Conservation (phyloP, 2,329 filamentous ascomycete species). For the Diaporthe ilicicola region DNA sequence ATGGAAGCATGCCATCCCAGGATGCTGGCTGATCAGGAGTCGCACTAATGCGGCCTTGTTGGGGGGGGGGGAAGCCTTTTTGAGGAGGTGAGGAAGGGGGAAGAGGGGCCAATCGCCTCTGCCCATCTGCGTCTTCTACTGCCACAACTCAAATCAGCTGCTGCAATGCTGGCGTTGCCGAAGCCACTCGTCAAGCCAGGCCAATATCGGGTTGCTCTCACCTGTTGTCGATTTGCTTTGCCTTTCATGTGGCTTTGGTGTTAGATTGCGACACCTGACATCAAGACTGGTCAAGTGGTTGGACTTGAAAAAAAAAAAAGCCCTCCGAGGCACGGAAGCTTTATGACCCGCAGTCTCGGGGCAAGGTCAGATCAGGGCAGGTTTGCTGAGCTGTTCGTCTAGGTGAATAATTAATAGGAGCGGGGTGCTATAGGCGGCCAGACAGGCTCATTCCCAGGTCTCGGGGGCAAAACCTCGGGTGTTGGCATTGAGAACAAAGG, state of each 20-base stretch:
- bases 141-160: background rate
- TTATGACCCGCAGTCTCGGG: background rate
- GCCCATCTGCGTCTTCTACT: background rate
- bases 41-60: slow-evolving; percentile 12
- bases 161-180: background rate
- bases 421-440: background rate
- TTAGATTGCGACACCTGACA: background rate
- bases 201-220: no score
- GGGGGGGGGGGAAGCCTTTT: background rate
- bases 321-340: background rate
- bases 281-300: no score
- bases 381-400: background rate
- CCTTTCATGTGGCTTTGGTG: background rate
- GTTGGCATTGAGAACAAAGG: background rate
- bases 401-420: background rate
- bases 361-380: background rate
- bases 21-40: background rate
- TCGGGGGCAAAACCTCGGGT: background rate
- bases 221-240: no score
- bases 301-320: background rate
- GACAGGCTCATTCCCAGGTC: slow-evolving; percentile 4
- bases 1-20: slow-evolving; percentile 20
- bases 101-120: no score
- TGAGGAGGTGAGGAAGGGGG: no score
- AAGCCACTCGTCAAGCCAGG: background rate